Evolutionary conservation across 2,329 filamentous ascomycete genomes (phyloP).

Genomic region (Pseudopithomyces maydicus): DNA sequence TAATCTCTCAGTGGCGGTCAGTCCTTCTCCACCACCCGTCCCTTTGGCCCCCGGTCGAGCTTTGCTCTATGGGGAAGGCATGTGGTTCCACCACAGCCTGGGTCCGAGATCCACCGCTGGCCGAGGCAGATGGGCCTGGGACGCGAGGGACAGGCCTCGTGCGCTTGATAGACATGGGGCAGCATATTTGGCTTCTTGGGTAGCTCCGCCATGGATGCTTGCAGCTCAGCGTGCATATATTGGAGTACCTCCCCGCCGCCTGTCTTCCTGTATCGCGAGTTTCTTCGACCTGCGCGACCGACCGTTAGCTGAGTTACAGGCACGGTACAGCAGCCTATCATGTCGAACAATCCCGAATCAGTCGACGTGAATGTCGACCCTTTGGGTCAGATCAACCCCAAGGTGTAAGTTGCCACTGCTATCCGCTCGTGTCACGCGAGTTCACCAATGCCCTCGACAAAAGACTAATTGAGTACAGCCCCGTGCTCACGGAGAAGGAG

Average conservation of each 20-base stretch:
- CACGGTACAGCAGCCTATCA: conserved; percentile 16
- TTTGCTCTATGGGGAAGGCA: conserved; percentile 14
- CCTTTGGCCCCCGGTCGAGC: conserved; percentile 7
- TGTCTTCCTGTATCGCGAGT: conserved; percentile 15
- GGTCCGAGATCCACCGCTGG: conserved; percentile 11
- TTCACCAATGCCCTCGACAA: no score
- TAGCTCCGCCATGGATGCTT: conserved; percentile 1
- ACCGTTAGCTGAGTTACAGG: background rate
- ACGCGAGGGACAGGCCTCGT: conserved; percentile 11
- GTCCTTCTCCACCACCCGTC: background rate
- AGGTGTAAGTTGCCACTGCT: conserved; percentile 22
- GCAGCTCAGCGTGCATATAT: conserved; percentile 14
- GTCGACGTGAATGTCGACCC: conserved; percentile 39
- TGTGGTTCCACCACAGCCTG: conserved; percentile 17
- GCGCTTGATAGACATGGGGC: conserved; percentile 18
- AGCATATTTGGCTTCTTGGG: background rate
- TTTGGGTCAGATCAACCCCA: conserved; percentile 37
- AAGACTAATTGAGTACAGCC: conserved; percentile 13
- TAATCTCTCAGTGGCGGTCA: conserved; percentile 2
- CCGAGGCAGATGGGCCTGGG: conserved; percentile 12
- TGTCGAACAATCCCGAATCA: conserved; percentile 31
- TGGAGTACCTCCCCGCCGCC: conserved; percentile 11
- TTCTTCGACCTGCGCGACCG: conserved; percentile 10
- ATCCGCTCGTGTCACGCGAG: background rate
- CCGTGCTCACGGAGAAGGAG: conserved; percentile 42